A percentile compares a stretch with the other conserved stretches of the same genome.
phyloP scores from a whole-genome alignment of 2,329 filamentous ascomycete species.

The Ascochyta viciae-villosae region DNA sequence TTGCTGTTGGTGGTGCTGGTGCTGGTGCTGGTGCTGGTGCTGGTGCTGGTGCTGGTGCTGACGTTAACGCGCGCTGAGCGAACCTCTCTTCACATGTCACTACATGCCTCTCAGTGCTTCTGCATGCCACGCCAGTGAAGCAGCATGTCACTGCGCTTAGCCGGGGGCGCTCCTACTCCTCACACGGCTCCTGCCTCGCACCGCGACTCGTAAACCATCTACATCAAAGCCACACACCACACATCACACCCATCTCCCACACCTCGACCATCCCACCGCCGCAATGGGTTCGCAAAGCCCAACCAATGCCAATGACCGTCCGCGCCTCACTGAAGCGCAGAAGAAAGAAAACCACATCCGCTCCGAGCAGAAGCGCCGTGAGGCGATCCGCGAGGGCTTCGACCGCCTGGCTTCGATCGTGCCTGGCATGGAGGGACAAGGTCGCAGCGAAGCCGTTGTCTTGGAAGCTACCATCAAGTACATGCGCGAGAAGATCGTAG shows the following conservation, averaged over 20 bases:
- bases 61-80: slow-evolving; percentile 9
- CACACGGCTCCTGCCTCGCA: neutral
- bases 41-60: neutral
- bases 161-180: slow-evolving; percentile 3
- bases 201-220: neutral
- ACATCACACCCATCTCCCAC: neutral
- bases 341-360: slow-evolving; percentile 79
- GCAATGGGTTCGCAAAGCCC: slow-evolving; percentile 40
- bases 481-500: slow-evolving; percentile 51
- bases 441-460: slow-evolving; percentile 85
- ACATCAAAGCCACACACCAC: neutral
- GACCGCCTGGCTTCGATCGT: slow-evolving; percentile 81
- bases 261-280: slow-evolving; percentile 1
- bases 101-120: neutral
- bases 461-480: slow-evolving; percentile 62
- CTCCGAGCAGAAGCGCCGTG: slow-evolving; percentile 70
- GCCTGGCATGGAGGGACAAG: slow-evolving; percentile 81
- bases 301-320: slow-evolving; percentile 58
- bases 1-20: neutral
- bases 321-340: slow-evolving; percentile 71
- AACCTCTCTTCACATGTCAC: slow-evolving; percentile 14
- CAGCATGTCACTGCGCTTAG: slow-evolving; percentile 17
- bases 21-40: too few species aligned
- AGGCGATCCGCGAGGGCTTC: slow-evolving; percentile 83
- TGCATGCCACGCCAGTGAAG: slow-evolving; percentile 13